Evolutionary conservation across 2,329 filamentous ascomycete species (phyloP).

Genomic region (Pseudogymnoascus sp.): DNA sequence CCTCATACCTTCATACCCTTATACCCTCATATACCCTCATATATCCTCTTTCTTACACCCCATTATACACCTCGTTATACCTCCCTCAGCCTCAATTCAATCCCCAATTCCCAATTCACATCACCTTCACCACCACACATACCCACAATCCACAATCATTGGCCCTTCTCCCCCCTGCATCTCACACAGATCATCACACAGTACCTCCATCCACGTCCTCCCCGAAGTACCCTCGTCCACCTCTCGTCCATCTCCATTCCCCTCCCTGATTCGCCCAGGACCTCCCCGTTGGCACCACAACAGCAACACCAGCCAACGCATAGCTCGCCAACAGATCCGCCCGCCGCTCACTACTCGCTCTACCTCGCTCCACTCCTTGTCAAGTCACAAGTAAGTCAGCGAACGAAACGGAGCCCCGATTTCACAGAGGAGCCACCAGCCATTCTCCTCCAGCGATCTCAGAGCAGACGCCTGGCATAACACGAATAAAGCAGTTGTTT

Average conservation of each 20-base stretch:
- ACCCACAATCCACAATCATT: not conserved
- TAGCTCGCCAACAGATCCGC: not conserved
- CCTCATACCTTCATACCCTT: too few species aligned
- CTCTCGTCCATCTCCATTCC: not conserved
- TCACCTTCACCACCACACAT: not conserved
- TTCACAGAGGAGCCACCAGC: not conserved
- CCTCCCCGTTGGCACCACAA: not conserved
- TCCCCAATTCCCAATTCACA: not conserved
- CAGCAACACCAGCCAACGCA: not conserved
- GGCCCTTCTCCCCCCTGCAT: not conserved
- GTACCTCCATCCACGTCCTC: not conserved
- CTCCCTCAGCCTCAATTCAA: too few species aligned
- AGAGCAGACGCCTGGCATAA: not conserved
- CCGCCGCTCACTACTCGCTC: not conserved
- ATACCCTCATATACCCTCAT: too few species aligned
- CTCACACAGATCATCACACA: not conserved
- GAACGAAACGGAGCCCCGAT: not conserved
- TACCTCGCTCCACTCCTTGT: too few species aligned
- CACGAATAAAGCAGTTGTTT: not conserved
- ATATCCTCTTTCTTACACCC: not conserved
- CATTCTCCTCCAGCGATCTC: not conserved
- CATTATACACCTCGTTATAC: not conserved
- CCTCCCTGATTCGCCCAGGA: not conserved
- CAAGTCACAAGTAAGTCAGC: not conserved
- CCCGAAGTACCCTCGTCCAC: too few species aligned